Base-by-base conservation (phyloP, 2,329 filamentous ascomycete species). In the Rhynchosporium secalis region DNA sequence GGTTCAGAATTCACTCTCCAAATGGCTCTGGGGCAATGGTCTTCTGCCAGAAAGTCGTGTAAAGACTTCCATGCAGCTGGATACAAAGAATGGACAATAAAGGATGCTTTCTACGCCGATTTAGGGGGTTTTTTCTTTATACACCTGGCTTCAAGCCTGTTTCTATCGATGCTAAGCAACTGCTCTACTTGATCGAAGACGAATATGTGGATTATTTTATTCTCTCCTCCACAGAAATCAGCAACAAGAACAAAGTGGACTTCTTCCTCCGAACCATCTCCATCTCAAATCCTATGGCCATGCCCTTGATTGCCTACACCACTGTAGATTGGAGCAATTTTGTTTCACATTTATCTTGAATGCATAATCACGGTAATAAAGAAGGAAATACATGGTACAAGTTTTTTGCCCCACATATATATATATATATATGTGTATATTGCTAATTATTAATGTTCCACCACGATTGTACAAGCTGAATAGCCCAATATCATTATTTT, bases 21-120 rank as follows among this genome's bases (percentile, higher is more conserved):
- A 1, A 60, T 77, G 8, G 74, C 76, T 0, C 38, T 75, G 0
- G 76, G 74, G 0, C 76, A 78, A 63, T 75, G 73, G 52, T 58
- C 61, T 0, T 76, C 72, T 31, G 76, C 76, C 7, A 63, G 71
- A 12, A 61, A 66, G 33, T 77, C 75, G 5, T 71, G 77, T 20
- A 67, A 69, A 58, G 69, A 67, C 26, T 70, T 71, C 36, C 52
- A 55, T 20, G 56, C 29, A 3, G 55, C 56, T 13, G 56, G 62
- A 2, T 49, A 55, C 9, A 46, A 40, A 1, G 62, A 72, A 3
- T 80, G 78, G 78, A 78, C 74, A 0, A 68, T 77, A 52, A 73
- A 70, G 9, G 74, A 79, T 58, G 76, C 73, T 1, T 79, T 79
- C 63, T 77, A 74, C 59, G 76, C 73, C 3, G 75, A 78, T 55